Conservation (phyloP, 768 basidiomycete genomes). For the Suillus hirtellus region DNA sequence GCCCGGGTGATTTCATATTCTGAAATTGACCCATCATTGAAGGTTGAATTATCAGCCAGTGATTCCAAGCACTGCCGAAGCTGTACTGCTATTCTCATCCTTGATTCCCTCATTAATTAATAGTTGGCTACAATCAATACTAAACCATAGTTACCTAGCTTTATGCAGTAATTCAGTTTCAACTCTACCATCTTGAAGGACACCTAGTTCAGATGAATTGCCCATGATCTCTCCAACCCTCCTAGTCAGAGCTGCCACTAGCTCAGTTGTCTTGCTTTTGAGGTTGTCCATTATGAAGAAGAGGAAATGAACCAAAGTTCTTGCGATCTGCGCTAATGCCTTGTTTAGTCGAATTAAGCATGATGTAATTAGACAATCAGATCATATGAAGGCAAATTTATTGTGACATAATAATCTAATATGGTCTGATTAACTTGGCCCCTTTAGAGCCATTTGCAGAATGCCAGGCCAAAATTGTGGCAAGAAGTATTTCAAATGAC, state of each 20-base stretch:
- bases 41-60: neutral
- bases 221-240: neutral
- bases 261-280: neutral
- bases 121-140: neutral
- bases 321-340: neutral
- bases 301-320: neutral
- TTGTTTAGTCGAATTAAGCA: neutral
- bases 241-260: neutral
- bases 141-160: neutral
- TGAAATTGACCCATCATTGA: neutral
- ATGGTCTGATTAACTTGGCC: neutral
- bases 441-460: too few species aligned
- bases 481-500: too few species aligned
- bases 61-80: neutral
- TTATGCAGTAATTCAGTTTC: neutral
- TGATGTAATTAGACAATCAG: neutral
- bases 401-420: neutral
- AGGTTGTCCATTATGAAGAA: neutral
- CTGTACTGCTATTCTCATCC: neutral
- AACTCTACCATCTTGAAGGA: neutral
- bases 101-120: neutral
- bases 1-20: neutral
- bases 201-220: neutral
- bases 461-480: neutral
- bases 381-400: too few species aligned